These are phyloP conservation scores for Talaromyces adpressus DNA, from an alignment of 495 filamentous ascomycete species.

Conservation along the genomic window DNA sequence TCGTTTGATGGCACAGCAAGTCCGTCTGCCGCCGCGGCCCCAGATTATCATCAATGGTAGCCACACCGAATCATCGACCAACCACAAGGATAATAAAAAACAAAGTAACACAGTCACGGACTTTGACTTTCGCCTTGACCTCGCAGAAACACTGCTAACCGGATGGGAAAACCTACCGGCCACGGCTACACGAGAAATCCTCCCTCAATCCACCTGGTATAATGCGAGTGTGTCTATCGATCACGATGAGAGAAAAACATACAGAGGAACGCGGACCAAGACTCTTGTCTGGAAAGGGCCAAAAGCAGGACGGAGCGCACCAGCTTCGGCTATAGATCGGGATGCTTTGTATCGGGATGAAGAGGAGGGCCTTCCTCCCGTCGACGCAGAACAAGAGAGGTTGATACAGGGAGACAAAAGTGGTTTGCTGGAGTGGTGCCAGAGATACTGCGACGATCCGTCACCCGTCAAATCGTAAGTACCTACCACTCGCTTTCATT, in stretches of 20 bases:
- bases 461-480: conserved; percentile 35
- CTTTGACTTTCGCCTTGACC: conserved; percentile 33
- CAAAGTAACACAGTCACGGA: conserved; percentile 23
- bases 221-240: conserved; percentile 15
- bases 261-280: conserved; percentile 1
- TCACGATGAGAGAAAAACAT: not conserved
- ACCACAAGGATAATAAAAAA: conserved; percentile 23
- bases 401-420: conserved; percentile 11
- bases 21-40: conserved; percentile 29
- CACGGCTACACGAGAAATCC: not conserved
- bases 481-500: not conserved
- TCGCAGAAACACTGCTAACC: conserved; percentile 25
- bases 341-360: conserved; percentile 8
- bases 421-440: conserved; percentile 29
- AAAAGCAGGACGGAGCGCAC: not conserved
- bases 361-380: conserved; percentile 8
- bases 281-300: not conserved
- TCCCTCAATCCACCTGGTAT: conserved; percentile 10
- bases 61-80: conserved; percentile 22
- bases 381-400: conserved; percentile 5
- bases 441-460: conserved; percentile 32
- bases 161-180: conserved; percentile 17
- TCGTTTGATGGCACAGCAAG: conserved; percentile 21
- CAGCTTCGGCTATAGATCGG: conserved; percentile 12
- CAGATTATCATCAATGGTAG: conserved; percentile 25